Conservation (phyloP, 2,329 filamentous ascomycete genomes). For the Neonectria magnoliae region DNA sequence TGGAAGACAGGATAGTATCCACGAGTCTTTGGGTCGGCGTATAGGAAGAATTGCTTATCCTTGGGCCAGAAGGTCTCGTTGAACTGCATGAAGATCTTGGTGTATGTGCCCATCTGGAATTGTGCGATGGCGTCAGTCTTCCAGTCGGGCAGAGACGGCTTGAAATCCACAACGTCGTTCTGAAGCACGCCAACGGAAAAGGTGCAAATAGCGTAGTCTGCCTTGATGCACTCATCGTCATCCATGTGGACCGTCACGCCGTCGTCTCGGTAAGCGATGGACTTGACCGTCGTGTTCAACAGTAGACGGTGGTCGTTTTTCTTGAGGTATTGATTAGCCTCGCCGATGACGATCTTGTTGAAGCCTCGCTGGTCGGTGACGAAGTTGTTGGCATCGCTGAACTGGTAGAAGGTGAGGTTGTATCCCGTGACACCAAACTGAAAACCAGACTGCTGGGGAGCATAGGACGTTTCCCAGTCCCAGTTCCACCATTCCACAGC, state of each 20-base stretch:
- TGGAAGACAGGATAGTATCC: conserved; percentile 69
- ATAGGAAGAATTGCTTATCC: conserved; percentile 57
- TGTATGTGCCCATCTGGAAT: conserved; percentile 77
- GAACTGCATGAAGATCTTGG: conserved; percentile 78
- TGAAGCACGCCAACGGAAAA: conserved; percentile 77
- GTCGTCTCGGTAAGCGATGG: conserved; percentile 61
- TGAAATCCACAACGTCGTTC: conserved; percentile 66
- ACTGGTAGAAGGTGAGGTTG: conserved; percentile 72
- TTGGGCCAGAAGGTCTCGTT: conserved; percentile 71
- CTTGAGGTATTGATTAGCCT: conserved; percentile 66
- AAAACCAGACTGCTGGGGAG: conserved; percentile 65
- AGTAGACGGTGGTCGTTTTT: conserved; percentile 65
- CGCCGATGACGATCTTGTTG: conserved; percentile 64
- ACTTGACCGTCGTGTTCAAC: conserved; percentile 66
- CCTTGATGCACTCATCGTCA: conserved; percentile 66
- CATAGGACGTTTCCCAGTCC: conserved; percentile 68
- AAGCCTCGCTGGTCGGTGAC: conserved; percentile 71
- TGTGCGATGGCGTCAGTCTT: conserved; percentile 71
- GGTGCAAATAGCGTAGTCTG: conserved; percentile 72
- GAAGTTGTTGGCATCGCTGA: conserved; percentile 68
- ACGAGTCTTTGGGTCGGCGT: conserved; percentile 53
- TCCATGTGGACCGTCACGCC: conserved; percentile 64
- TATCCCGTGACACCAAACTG: conserved; percentile 65
- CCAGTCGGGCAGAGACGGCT: conserved; percentile 69
- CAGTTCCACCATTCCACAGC: conserved; percentile 69